Evolutionary conservation across 208 protist species (phyloP).

Genomic region (Endotrypanum monterogeii): DNA sequence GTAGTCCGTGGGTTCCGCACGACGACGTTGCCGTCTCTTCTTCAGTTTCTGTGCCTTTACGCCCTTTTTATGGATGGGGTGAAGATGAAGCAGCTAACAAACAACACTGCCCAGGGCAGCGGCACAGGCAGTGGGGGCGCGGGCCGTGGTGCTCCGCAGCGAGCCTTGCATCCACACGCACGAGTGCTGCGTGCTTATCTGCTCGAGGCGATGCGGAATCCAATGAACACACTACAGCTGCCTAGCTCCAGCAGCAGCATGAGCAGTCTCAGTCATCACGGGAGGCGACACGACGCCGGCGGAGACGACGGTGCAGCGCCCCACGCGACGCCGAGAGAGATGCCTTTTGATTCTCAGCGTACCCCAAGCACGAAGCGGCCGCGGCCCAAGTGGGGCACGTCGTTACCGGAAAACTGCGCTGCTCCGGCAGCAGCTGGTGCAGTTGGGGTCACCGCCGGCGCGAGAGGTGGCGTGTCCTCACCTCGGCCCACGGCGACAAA

Average conservation of each 20-base stretch:
- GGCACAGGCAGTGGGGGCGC: constrained; percentile 9
- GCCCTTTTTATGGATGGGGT: constrained; percentile 81
- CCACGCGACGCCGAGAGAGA: not conserved
- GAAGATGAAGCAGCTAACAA: constrained; percentile 48
- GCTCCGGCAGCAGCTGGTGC: not conserved
- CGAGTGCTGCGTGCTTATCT: constrained; percentile 65
- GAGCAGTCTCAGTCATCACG: too few species aligned
- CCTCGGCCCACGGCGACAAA: constrained; percentile 2
- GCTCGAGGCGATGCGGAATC: constrained; percentile 56
- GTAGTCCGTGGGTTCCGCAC: constrained; percentile 32
- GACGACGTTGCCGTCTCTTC: constrained; percentile 35
- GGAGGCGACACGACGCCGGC: constrained; percentile 1
- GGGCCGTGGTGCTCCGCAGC: constrained; percentile 37
- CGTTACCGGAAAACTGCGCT: not conserved
- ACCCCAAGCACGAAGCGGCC: constrained; percentile 19
- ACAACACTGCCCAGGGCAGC: constrained; percentile 9
- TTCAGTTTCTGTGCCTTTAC: constrained; percentile 82
- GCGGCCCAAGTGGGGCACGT: constrained; percentile 25
- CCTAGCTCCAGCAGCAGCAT: not conserved
- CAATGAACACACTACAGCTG: constrained; percentile 16
- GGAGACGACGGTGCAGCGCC: constrained; percentile 1
- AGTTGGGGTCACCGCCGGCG: not conserved
- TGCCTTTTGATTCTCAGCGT: constrained; percentile 1
- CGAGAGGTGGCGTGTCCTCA: not conserved
- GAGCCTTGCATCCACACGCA: constrained; percentile 66